phyloP scores from a whole-genome alignment of 2,329 filamentous ascomycete genomes.

The Botrytis tulipae region DNA sequence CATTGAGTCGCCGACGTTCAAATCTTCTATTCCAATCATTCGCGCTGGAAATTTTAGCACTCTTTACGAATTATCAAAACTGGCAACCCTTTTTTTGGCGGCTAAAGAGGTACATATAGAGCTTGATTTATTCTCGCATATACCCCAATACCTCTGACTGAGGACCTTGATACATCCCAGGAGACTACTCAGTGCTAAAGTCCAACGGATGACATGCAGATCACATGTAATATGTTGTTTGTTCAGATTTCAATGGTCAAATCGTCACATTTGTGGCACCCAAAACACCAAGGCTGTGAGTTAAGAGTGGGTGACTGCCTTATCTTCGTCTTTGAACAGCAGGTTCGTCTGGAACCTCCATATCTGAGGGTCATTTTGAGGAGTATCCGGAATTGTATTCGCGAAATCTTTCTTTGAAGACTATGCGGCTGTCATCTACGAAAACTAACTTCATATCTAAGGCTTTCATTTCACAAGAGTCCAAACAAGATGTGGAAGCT shows the following conservation, averaged over 20 bases:
- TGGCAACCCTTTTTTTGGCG: too few species aligned
- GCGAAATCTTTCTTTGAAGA: not conserved
- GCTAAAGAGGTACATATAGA: too few species aligned
- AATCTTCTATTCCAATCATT: too few species aligned
- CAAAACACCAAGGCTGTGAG: not conserved
- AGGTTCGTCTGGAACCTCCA: too few species aligned
- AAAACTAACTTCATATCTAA: not conserved
- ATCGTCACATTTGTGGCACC: not conserved
- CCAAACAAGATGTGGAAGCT: not conserved
- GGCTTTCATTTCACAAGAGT: not conserved
- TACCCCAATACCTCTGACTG: not conserved
- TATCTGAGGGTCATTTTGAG: too few species aligned
- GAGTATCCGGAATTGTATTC: too few species aligned
- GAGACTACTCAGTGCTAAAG: not conserved
- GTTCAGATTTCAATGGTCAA: not conserved
- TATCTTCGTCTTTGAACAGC: too few species aligned
- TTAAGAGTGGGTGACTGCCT: not conserved
- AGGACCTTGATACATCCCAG: accelerated
- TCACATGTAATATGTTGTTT: not conserved
- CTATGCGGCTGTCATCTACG: not conserved
- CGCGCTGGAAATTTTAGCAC: too few species aligned
- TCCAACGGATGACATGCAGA: accelerated
- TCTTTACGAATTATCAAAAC: not conserved
- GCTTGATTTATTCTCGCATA: too few species aligned
- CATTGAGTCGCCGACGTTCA: not conserved